These are phyloP conservation scores for Phytophthora cryptogea DNA, from an alignment of 352 stramenopile species.

Conservation along the genomic window DNA sequence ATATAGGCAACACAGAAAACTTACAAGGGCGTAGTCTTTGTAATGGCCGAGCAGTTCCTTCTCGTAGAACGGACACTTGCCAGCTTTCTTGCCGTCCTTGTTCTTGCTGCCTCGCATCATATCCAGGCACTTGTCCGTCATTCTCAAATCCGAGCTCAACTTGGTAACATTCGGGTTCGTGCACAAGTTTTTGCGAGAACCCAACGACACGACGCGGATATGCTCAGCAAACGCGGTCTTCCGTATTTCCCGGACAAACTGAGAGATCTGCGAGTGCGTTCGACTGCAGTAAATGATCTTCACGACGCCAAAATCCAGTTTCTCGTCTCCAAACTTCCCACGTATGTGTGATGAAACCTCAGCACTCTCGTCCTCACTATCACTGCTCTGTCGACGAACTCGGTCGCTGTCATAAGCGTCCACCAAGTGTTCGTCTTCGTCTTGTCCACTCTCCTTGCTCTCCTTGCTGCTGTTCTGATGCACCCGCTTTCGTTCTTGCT, in stretches of 20 bases:
- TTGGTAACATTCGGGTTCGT: conserved; percentile 74
- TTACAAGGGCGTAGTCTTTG: conserved; percentile 79
- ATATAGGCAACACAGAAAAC: conserved; percentile 10
- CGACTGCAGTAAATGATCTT: conserved; percentile 93
- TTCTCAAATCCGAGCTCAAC: conserved; percentile 73
- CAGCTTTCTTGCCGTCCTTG: conserved; percentile 51
- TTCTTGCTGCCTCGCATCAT: conserved; percentile 80
- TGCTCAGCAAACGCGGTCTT: conserved; percentile 75
- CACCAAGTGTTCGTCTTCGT: conserved; percentile 68
- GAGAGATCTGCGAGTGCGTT: conserved; percentile 90
- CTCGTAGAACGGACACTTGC: conserved; percentile 86
- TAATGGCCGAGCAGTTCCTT: conserved; percentile 72
- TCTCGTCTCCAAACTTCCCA: conserved; percentile 26
- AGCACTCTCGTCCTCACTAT: conserved; percentile 47
- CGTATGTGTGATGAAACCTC: neutral
- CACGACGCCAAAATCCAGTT: conserved; percentile 44
- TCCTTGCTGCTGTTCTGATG: conserved; percentile 12
- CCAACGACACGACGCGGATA: conserved; percentile 81
- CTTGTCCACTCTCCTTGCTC: conserved; percentile 24
- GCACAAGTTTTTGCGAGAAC: conserved; percentile 87
- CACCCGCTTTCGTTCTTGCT: conserved; percentile 61
- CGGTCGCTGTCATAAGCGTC: conserved; percentile 79
- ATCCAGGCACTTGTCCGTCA: conserved; percentile 86
- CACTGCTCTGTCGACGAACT: conserved; percentile 10
- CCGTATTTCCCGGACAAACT: conserved; percentile 88